Evolutionary conservation across 257 asterid genomes (phyloP).

Genomic region (Echium plantagineum): DNA sequence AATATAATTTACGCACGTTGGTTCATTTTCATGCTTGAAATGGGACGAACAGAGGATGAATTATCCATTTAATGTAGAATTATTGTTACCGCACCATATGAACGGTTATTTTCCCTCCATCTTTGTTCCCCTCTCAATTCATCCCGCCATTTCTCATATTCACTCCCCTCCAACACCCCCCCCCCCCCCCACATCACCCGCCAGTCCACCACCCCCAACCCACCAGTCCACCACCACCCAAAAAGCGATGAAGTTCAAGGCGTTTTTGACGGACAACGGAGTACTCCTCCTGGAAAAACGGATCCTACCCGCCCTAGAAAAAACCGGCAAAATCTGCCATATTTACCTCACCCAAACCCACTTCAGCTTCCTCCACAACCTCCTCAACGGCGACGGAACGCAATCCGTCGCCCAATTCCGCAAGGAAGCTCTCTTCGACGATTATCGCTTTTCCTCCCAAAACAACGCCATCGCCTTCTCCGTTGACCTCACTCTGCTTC

Average conservation of each 20-base stretch:
- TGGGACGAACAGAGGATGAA: too few species aligned
- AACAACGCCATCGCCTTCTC: constrained; percentile 66
- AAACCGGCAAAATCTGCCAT: constrained; percentile 68
- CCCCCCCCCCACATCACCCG: too few species aligned
- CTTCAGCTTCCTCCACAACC: constrained; percentile 89
- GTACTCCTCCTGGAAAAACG: constrained; percentile 71
- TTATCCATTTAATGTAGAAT: too few species aligned
- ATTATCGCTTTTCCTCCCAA: constrained; percentile 62
- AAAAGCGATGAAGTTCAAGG: constrained; percentile 63
- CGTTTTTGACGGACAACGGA: constrained; percentile 67
- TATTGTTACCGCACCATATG: too few species aligned
- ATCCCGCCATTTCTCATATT: too few species aligned
- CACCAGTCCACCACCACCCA: too few species aligned
- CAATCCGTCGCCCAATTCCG: constrained; percentile 83
- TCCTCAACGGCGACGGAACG: constrained; percentile 69
- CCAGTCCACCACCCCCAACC: too few species aligned
- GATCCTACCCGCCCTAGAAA: constrained; percentile 74
- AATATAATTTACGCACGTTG: too few species aligned
- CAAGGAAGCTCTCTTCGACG: constrained; percentile 53
- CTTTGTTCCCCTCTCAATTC: too few species aligned
- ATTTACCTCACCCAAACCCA: constrained; percentile 62
- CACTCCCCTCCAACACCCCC: too few species aligned
- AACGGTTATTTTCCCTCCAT: too few species aligned
- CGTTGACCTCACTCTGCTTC: constrained; percentile 80
- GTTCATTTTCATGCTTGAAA: too few species aligned